Conservation (phyloP, 1,139 yeast species). For the Diutina sp. region DNA sequence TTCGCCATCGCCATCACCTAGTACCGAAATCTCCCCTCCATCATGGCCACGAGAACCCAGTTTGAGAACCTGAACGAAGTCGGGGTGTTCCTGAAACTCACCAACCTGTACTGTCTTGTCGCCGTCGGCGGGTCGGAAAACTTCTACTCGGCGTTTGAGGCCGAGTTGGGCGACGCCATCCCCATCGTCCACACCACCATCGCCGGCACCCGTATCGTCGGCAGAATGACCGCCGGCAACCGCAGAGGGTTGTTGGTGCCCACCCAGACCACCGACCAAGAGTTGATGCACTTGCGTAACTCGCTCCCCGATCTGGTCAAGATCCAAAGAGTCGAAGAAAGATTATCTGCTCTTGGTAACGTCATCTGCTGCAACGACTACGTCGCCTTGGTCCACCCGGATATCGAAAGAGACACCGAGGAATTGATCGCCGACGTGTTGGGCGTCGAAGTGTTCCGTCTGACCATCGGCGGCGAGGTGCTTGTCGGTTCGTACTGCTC, state of each 20-base stretch:
- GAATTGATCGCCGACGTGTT: constrained; percentile 97
- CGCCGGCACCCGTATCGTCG: constrained; percentile 96
- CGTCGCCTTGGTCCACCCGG: constrained; percentile 98
- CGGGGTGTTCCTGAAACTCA: constrained; percentile 93
- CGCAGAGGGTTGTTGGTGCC: constrained; percentile 96
- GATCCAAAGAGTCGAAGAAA: constrained; percentile 96
- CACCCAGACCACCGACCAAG: constrained; percentile 98
- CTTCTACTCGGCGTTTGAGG: constrained; percentile 95
- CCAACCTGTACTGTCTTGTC: constrained; percentile 92
- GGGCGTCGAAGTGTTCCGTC: constrained; percentile 98
- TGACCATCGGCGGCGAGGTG: constrained; percentile 96
- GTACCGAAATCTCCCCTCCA: not conserved
- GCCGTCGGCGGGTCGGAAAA: constrained; percentile 98
- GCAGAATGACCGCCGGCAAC: constrained; percentile 98
- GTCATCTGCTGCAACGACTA: constrained; percentile 98
- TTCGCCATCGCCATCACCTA: not conserved
- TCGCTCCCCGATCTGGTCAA: constrained; percentile 93
- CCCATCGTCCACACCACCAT: constrained; percentile 96
- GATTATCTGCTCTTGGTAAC: constrained; percentile 92
- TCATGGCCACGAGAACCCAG: constrained; percentile 42
- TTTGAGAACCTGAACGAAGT: constrained; percentile 98
- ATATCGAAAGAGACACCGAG: constrained; percentile 97
- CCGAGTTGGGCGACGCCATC: constrained; percentile 90
- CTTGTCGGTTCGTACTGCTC: constrained; percentile 95
- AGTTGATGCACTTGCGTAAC: constrained; percentile 93